Evolutionary conservation across 2,329 filamentous ascomycete species (phyloP), one percentile per base, ranked within the genome.

Genomic region (Arthrinium phaeospermum): DNA sequence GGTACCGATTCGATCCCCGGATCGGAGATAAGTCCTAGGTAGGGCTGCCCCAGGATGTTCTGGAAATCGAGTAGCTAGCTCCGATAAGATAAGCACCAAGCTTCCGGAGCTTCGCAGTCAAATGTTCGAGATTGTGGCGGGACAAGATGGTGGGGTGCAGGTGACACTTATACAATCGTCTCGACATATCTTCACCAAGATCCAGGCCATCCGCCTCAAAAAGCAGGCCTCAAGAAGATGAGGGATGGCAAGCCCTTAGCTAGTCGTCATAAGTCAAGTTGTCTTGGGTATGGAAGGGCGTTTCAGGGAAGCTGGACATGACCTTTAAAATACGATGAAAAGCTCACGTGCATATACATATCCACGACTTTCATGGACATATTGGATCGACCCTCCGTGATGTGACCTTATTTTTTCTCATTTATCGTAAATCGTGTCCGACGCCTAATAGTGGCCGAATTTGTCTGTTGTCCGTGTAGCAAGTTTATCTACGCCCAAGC

Each of bases 191-290:
- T 57, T 30, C 53, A 91, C 96, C 79, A 87, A 87, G 70, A 91
- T 94, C 77, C 87, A 96, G 79, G 89, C 89, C 75, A 92, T 93
- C 75, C 86, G 89, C 64, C 83, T 92, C 69, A 85, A 90, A 83
- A 91, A 89, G 82, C 87, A 85, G 85, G 86, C 68, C 76, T 79
- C 3, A 78, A 79, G 71, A 83, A 84, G 81, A 81, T 80, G 72
- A 80, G 82, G 78, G 75, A 81, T 22, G 83, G 83, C 74, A 74
- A 84, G 82, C 86, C 76, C 90, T 78, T 3, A 34, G 71, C 34
- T 10, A 57, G 16, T 46, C 57, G 27, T 61, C 57, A 37, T 12
- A 24, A 41, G 30, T 67, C 30, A 1, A 19, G 24, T 13, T 14
- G 49, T 27, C 19, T 22, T 53, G 24, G n/a, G 8, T 53, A 27